Base-by-base conservation (phyloP, 768 basidiomycete genomes). In the Chalciporus piperatus region DNA sequence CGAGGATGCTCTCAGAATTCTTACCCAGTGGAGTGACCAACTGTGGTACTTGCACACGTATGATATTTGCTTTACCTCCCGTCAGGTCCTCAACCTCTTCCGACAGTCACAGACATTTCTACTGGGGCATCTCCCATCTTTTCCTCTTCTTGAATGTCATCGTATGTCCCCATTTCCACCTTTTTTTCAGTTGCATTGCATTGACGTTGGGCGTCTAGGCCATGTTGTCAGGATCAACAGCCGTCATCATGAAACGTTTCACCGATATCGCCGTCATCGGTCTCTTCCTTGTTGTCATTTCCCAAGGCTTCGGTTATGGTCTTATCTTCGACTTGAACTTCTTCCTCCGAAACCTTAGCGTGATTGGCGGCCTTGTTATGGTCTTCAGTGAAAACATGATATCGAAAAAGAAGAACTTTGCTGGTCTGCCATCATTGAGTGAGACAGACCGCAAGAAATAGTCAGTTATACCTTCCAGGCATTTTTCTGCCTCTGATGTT, bases 321-420 rank as follows among this genome's bases (percentile, higher is more conserved):
- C 89, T 99, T 69, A 96, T 99, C 65, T 99, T 99, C 72, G 97
- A 98, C 79, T 80, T 98, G 70, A 98, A 91, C 75, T 99, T 99
- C 82, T 99, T 99, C 92, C 87, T 98, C 41, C 94, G 97, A 70
- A 99, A 98, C 73, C 80, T 99, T 50, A 90, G 87, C 56, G 97
- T 99, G 66, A 93, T 98, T 55, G 97, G 97, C 49, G 97, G 97
- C 48, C 84, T 99, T 41, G 86, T 99, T 73, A 99, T 99, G 97
- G 95, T 98, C 22, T 94, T 99, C 72, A 93, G 89, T 57, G 97
- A 99, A 69, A 90, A 92, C 1, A 88, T 98, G 81, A 79, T 90
- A 51, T 88, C 84, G 19, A 82, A 85, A 70, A 94, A 87, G 74
- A 84, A 86, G 59, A 74, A 86, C 40, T 98, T 98, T 60, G 96